Percentiles rank a stretch among this genome's conserved stretches.
phyloP scores from a whole-genome alignment of 2,329 filamentous ascomycete genomes.

The Aspergillus tubingensis region DNA sequence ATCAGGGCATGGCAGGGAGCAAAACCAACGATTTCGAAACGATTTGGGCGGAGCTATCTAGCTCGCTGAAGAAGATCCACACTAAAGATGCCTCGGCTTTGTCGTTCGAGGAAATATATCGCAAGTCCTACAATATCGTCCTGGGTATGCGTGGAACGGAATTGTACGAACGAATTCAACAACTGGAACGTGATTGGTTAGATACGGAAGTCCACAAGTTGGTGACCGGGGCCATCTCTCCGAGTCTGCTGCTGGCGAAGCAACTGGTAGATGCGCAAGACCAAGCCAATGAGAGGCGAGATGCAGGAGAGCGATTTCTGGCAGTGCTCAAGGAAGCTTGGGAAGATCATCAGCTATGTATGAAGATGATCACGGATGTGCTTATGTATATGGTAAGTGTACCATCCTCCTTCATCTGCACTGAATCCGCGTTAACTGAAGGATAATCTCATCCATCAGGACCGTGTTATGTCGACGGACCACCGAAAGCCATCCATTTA shows the following conservation, averaged over 20 bases:
- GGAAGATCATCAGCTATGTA: constrained; percentile 86
- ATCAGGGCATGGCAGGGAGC: constrained; percentile 55
- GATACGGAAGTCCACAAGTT: constrained; percentile 68
- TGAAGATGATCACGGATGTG: constrained; percentile 96
- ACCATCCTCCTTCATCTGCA: neutral
- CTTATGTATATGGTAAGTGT: constrained; percentile 82
- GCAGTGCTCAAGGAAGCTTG: constrained; percentile 74
- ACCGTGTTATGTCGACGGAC: constrained; percentile 78
- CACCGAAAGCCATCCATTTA: constrained; percentile 76
- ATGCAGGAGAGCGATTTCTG: constrained; percentile 81
- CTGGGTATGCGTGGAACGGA: constrained; percentile 80
- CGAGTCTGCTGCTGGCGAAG: constrained; percentile 63
- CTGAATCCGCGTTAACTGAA: constrained; percentile 2
- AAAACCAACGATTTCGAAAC: constrained; percentile 78
- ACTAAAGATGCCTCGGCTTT: constrained; percentile 85
- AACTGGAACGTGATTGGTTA: constrained; percentile 83
- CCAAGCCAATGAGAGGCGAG: constrained; percentile 73
- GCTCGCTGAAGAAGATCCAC: constrained; percentile 84
- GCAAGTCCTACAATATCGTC: constrained; percentile 90
- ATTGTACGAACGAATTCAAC: constrained; percentile 77
- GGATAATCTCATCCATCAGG: constrained; percentile 48
- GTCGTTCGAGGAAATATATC: constrained; percentile 94
- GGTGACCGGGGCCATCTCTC: constrained; percentile 71
- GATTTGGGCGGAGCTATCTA: constrained; percentile 75
- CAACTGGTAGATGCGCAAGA: constrained; percentile 51